Evolutionary conservation across 305 asterid genomes (phyloP), one percentile per base, ranked within the genome.

Genomic region (Fraxinus xanthoxyloides): DNA sequence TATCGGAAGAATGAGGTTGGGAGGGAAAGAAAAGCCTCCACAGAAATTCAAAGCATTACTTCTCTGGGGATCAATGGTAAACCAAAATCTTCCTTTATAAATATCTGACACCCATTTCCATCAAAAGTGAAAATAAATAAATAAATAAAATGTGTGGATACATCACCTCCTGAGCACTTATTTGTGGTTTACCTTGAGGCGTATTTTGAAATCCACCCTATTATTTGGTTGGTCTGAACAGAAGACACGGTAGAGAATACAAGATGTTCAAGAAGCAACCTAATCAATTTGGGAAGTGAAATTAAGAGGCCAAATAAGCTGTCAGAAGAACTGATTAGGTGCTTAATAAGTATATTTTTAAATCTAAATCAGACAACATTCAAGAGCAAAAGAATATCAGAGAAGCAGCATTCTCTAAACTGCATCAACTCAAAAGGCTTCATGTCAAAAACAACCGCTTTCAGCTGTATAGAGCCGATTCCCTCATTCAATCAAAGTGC

Each of bases 261-360:
- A 38, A 88, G 92, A 83, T 23, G 80, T 75, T 80, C 92, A 35
- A 89, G 79, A 81, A 86, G 83, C 13, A 79, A 83, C 76, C 70
- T 82, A 73, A 15, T 72, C 1, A 88, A 88, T 72, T 77, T 78
- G 10, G 93, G 89, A 38, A 83, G 72, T 48, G 91, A 88, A 72
- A 35, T 19, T 28, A 84, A 85, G 26, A 89, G 88, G 79, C 95
- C 97, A 4, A 95, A 88, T 77, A 91, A 86, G 92, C 86, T 95
- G 26, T 95, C 99, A 0, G 93, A 86, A 79, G 97, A 95, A 79
- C 87, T 95, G 43, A 84, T 93, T 82, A 91, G 89, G 85, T 92
- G 97, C 86, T 86, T 95, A 81, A 86, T 87, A 76, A 88, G 87
- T 84, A 92, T 95, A 81, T 93, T 87, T 82, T 87, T 93, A 40